Percentiles rank a stretch among this genome's conserved stretches.
These are phyloP conservation scores for Chrysosporium queenslandicum DNA, from an alignment of 2,329 filamentous ascomycete species.

Conservation along the genomic window DNA sequence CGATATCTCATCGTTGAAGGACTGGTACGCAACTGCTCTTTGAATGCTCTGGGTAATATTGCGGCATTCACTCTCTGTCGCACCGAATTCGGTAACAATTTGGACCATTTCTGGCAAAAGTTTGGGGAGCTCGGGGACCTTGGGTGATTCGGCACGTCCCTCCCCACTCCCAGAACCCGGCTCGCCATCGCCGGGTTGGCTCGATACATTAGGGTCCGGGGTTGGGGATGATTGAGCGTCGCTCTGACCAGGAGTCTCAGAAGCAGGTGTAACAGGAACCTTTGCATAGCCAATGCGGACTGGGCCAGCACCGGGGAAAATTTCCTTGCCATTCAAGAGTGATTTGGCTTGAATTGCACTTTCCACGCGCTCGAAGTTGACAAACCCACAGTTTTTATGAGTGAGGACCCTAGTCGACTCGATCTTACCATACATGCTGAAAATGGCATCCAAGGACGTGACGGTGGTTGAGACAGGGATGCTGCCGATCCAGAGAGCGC, in stretches of 20 bases:
- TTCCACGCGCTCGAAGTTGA: constrained; percentile 89
- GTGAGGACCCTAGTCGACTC: constrained; percentile 86
- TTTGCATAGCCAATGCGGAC: constrained; percentile 97
- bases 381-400: constrained; percentile 97
- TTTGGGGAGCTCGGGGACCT: constrained; percentile 62
- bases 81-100: constrained; percentile 83
- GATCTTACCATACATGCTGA: constrained; percentile 84
- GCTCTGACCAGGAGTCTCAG: constrained; percentile 75
- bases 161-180: constrained; percentile 25
- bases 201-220: constrained; percentile 60
- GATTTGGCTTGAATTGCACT: constrained; percentile 83
- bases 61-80: constrained; percentile 63
- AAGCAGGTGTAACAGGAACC: constrained; percentile 70
- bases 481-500: constrained; percentile 92
- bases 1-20: constrained; percentile 76
- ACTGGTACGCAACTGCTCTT: constrained; percentile 61
- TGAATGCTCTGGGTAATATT: constrained; percentile 66
- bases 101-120: constrained; percentile 72
- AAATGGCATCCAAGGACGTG: constrained; percentile 88
- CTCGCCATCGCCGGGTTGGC: constrained; percentile 14
- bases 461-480: constrained; percentile 96
- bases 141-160: constrained; percentile 33
- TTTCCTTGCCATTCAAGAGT: constrained; percentile 89
- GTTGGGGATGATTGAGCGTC: constrained; percentile 84
- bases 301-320: constrained; percentile 91